Conservation (phyloP, 2,329 filamentous ascomycete genomes). For the Mariannaea elegans region DNA sequence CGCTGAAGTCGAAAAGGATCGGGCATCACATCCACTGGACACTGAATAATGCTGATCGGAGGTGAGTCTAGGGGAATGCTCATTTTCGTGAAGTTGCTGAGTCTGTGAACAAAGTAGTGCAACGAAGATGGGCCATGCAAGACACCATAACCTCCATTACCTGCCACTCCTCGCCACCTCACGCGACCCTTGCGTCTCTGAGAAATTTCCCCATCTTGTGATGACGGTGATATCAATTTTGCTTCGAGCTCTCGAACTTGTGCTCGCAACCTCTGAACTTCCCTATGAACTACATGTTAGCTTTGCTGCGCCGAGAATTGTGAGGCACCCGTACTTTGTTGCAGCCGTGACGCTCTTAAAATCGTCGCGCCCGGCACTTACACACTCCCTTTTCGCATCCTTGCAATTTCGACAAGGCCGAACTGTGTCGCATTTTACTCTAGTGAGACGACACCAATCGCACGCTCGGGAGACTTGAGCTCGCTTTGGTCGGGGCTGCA, state of each 20-base stretch:
- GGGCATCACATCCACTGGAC: not conserved
- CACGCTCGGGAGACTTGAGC: constrained; percentile 43
- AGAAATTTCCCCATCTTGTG: not conserved
- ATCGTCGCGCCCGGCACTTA: constrained; percentile 34
- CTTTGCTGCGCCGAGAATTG: not conserved
- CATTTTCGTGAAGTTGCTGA: constrained; percentile 28
- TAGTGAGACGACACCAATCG: constrained; percentile 43
- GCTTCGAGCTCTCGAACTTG: constrained; percentile 35
- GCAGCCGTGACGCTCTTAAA: constrained; percentile 39
- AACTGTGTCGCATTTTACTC: constrained; percentile 42
- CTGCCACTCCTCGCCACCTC: constrained; percentile 24
- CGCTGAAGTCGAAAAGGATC: constrained; percentile 40
- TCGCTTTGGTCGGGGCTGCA: constrained; percentile 39
- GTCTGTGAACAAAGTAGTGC: constrained; percentile 32
- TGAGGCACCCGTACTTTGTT: constrained; percentile 24
- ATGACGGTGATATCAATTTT: constrained; percentile 16
- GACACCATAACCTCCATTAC: constrained; percentile 11
- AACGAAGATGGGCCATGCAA: constrained; percentile 38
- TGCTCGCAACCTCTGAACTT: constrained; percentile 34
- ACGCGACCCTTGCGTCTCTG: not conserved
- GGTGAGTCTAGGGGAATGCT: not conserved
- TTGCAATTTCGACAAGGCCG: constrained; percentile 41
- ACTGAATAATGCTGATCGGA: not conserved
- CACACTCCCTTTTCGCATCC: constrained; percentile 35
- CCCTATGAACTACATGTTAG: constrained; percentile 24